phyloP scores from a whole-genome alignment of 2,329 filamentous ascomycete genomes.

The Cyclaneusma minus region DNA sequence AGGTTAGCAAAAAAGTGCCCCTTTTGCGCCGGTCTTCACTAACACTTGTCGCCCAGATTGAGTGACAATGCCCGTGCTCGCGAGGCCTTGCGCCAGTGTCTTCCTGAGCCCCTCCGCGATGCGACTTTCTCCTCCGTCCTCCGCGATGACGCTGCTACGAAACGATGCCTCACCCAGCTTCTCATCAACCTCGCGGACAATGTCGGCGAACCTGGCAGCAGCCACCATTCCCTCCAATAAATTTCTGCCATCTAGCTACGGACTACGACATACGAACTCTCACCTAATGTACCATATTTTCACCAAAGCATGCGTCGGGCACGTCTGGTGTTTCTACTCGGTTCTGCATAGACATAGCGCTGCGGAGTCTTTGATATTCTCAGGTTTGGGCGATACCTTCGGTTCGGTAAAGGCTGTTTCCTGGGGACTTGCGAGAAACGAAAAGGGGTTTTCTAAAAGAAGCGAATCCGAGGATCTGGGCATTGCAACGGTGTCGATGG shows the following conservation, averaged over 20 bases:
- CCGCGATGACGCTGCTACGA: conserved; percentile 91
- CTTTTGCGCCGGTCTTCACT: not conserved
- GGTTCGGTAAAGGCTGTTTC: too few relatives aligned
- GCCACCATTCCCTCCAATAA: too few relatives aligned
- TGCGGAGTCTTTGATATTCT: conserved; percentile 19
- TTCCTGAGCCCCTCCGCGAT: conserved; percentile 95
- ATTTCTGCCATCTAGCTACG: conserved; percentile 8
- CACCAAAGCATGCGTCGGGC: conserved; percentile 10
- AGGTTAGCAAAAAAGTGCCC: conserved; percentile 51
- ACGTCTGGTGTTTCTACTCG: conserved; percentile 13
- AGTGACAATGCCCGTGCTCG: conserved; percentile 93
- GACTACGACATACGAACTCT: conserved; percentile 11
- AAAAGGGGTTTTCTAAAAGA: too few relatives aligned
- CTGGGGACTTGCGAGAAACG: too few relatives aligned
- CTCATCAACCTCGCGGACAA: conserved; percentile 93
- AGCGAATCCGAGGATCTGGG: too few relatives aligned
- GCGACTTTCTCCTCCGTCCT: conserved; percentile 94
- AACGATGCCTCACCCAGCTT: conserved; percentile 92
- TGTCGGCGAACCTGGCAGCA: conserved; percentile 32
- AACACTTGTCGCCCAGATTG: conserved; percentile 36
- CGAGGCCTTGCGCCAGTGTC: conserved; percentile 86
- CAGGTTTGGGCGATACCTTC: too few relatives aligned
- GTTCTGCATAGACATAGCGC: conserved; percentile 19
- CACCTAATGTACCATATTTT: conserved; percentile 15
- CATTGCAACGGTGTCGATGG: too few relatives aligned